Conservation (phyloP, 2,329 filamentous ascomycete species). For the Ambrosiella cleistominuta region DNA sequence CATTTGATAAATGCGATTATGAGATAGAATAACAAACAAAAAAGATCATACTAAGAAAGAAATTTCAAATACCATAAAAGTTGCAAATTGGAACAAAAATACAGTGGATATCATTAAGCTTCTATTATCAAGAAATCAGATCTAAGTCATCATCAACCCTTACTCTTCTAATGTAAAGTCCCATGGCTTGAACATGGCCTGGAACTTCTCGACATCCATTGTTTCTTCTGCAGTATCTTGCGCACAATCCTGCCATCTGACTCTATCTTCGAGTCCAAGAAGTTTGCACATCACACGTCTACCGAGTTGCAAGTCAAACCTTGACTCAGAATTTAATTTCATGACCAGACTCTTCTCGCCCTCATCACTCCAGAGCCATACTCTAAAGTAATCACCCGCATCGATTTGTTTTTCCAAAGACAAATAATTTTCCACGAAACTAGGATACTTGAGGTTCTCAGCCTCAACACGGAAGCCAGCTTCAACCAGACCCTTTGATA, state of each 20-base stretch:
- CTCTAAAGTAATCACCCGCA: conserved; percentile 54
- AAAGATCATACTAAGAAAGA: neutral
- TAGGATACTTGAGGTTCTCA: conserved; percentile 47
- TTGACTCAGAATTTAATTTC: conserved; percentile 49
- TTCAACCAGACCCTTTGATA: conserved; percentile 60
- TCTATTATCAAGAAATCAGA: neutral
- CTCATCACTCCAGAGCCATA: conserved; percentile 55
- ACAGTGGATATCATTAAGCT: neutral
- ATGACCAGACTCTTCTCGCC: conserved; percentile 50
- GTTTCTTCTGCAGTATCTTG: conserved; percentile 66
- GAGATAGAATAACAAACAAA: neutral
- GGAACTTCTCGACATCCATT: conserved; percentile 61
- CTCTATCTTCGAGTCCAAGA: conserved; percentile 58
- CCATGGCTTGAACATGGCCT: conserved; percentile 64
- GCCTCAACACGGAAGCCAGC: conserved; percentile 79
- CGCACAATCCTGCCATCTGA: conserved; percentile 69
- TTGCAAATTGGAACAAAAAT: neutral
- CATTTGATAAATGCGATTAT: neutral
- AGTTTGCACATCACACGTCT: conserved; percentile 77
- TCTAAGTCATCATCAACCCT: neutral
- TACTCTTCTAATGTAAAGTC: conserved; percentile 48
- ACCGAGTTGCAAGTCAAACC: conserved; percentile 84
- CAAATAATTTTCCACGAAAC: conserved; percentile 31
- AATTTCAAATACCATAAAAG: neutral
- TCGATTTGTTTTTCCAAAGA: conserved; percentile 31